A percentile compares a stretch with the other conserved stretches of the same genome.
These are phyloP conservation scores for Cylindrodendrum hubeiense DNA, from an alignment of 2,329 filamentous ascomycete genomes.

Conservation along the genomic window DNA sequence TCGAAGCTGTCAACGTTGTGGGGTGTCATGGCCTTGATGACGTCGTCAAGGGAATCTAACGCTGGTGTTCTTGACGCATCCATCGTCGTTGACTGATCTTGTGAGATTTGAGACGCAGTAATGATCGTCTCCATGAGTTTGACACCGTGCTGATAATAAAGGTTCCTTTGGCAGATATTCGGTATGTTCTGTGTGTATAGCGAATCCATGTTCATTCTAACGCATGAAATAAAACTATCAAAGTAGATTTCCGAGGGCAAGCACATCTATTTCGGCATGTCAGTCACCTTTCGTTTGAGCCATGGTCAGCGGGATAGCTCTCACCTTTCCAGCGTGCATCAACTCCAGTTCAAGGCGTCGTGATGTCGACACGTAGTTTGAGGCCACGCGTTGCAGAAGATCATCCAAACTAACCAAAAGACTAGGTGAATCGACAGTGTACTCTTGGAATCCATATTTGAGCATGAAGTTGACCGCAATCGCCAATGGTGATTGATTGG, in stretches of 20 bases:
- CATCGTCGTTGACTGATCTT: slow-evolving; percentile 25
- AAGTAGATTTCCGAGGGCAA: slow-evolving; percentile 54
- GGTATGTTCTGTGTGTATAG: slow-evolving; percentile 52
- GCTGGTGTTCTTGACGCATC: slow-evolving; percentile 19
- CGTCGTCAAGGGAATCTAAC: slow-evolving; percentile 33
- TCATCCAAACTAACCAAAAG: slow-evolving; percentile 51
- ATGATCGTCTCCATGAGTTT: slow-evolving; percentile 57
- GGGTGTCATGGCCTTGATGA: slow-evolving; percentile 35
- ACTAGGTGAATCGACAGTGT: slow-evolving; percentile 43
- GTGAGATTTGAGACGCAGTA: slow-evolving; percentile 4
- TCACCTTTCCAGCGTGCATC: slow-evolving; percentile 64
- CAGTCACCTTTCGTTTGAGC: slow-evolving; percentile 21
- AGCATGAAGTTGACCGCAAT: slow-evolving; percentile 54
- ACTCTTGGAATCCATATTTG: slow-evolving; percentile 50
- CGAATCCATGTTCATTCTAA: slow-evolving; percentile 57
- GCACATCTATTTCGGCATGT: slow-evolving; percentile 48
- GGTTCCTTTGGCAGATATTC: slow-evolving; percentile 47
- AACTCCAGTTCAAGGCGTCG: slow-evolving; percentile 65
- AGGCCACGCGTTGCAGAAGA: slow-evolving; percentile 51
- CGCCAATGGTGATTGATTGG: slow-evolving; percentile 49
- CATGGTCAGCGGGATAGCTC: slow-evolving; percentile 17
- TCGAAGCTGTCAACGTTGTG: slow-evolving; percentile 27
- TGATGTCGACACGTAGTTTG: slow-evolving; percentile 54
- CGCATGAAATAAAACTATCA: slow-evolving; percentile 55
- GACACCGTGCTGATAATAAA: slow-evolving; percentile 58